These are phyloP conservation scores for Daedalea quercina DNA, from an alignment of 768 basidiomycete species.

Conservation along the genomic window DNA sequence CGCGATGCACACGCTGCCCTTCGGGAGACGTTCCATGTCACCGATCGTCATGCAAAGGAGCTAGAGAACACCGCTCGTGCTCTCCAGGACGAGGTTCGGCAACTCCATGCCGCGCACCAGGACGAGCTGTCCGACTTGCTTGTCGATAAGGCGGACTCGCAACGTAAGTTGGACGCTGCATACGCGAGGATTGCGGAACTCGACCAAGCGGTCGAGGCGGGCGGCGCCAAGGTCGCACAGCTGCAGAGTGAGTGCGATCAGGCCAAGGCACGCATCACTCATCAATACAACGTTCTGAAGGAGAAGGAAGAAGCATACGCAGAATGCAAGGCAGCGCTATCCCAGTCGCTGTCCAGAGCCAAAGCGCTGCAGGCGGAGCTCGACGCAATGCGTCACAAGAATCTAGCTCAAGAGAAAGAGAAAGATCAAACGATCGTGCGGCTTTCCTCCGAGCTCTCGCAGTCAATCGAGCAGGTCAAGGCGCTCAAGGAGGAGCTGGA, in stretches of 20 bases:
- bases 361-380: not conserved
- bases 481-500: not conserved
- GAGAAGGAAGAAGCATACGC: not conserved
- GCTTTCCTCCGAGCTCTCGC: not conserved
- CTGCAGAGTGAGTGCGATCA: not conserved
- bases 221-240: not conserved
- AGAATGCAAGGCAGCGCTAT: slow-evolving; percentile 1
- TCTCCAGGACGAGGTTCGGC: not conserved
- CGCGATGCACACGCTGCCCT: slow-evolving; percentile 1
- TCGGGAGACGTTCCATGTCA: slow-evolving; percentile 1
- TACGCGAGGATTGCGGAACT: not conserved
- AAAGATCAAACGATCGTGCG: not conserved
- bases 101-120: not conserved
- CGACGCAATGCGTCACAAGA: not conserved
- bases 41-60: not conserved
- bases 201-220: not conserved
- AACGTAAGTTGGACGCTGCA: not conserved
- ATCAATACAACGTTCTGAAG: not conserved
- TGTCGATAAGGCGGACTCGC: not conserved
- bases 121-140: not conserved
- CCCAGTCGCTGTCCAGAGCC: not conserved
- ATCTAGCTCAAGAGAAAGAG: not conserved
- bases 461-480: not conserved
- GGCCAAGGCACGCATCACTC: not conserved
- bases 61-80: not conserved